Conservation (phyloP, 352 stramenopile genomes). For the Phytophthora crassamura region DNA sequence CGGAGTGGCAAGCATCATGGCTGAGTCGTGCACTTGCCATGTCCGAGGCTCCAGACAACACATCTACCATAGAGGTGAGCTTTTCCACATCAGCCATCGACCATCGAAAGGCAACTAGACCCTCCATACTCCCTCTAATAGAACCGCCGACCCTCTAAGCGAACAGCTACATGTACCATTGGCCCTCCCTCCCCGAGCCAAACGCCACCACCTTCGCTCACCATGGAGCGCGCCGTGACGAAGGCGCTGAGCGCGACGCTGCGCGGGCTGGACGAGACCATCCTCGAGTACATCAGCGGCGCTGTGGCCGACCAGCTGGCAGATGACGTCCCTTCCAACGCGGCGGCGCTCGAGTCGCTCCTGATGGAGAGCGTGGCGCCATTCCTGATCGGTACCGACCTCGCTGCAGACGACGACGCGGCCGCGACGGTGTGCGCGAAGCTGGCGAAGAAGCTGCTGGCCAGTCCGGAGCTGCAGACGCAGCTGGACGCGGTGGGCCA, state of each 20-base stretch:
- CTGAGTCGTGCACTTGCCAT: no score
- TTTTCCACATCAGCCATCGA: no score
- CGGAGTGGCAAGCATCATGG: no score
- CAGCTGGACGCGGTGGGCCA: slow-evolving; percentile 12
- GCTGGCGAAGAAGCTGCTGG: slow-evolving; percentile 47
- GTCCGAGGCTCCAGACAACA: no score
- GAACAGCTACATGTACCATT: no score
- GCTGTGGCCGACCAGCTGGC: slow-evolving; percentile 55
- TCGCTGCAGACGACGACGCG: slow-evolving; percentile 49
- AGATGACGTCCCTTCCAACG: slow-evolving; percentile 45
- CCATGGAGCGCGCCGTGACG: slow-evolving; percentile 60
- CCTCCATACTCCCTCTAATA: no score
- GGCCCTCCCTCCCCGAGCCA: no score
- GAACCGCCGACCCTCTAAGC: no score
- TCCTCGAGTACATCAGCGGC: slow-evolving; percentile 76
- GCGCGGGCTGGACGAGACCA: slow-evolving; percentile 60
- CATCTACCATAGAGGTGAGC: no score
- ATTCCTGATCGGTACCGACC: slow-evolving; percentile 70
- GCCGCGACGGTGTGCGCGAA: slow-evolving; percentile 48
- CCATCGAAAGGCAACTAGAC: no score
- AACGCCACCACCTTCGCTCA: no score
- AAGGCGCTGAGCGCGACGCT: slow-evolving; percentile 60
- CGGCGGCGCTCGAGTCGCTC: slow-evolving; percentile 44
- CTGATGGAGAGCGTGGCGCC: slow-evolving; percentile 71
- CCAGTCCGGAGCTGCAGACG: slow-evolving; percentile 38